These are phyloP conservation scores for Fusarium oxysporum DNA, from an alignment of 2,329 filamentous ascomycete genomes.

Conservation along the genomic window DNA sequence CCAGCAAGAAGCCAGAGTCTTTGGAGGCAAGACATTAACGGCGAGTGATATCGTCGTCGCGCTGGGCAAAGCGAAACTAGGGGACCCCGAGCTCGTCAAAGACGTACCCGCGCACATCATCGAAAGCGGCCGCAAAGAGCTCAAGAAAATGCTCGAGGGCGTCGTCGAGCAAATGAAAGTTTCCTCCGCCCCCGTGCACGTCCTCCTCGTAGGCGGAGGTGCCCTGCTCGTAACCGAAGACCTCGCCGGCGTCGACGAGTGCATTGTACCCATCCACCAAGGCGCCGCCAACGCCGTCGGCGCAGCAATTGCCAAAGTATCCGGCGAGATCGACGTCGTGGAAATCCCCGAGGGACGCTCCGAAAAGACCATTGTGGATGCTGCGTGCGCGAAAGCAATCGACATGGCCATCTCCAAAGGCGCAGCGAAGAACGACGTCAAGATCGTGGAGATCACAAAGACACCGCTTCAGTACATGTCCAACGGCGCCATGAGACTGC, in stretches of 20 bases:
- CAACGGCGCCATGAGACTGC: constrained; percentile 51
- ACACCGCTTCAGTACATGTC: constrained; percentile 53
- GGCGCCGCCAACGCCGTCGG: constrained; percentile 71
- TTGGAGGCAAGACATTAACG: constrained; percentile 65
- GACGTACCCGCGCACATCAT: constrained; percentile 40
- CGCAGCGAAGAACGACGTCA: constrained; percentile 49
- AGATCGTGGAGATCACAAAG: constrained; percentile 60
- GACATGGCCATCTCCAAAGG: constrained; percentile 49
- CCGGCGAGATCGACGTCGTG: constrained; percentile 65
- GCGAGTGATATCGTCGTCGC: constrained; percentile 64
- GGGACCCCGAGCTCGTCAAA: constrained; percentile 46
- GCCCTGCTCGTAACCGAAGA: constrained; percentile 62
- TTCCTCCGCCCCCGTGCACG: constrained; percentile 61
- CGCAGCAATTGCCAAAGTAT: constrained; percentile 67
- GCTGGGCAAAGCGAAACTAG: constrained; percentile 47
- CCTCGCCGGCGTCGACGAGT: constrained; percentile 62
- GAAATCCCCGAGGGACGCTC: constrained; percentile 56
- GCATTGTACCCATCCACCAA: constrained; percentile 63
- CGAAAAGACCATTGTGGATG: constrained; percentile 53
- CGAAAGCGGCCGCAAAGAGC: constrained; percentile 46
- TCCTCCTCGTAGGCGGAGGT: constrained; percentile 69
- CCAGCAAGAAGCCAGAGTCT: constrained; percentile 59
- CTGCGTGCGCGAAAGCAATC: constrained; percentile 52
- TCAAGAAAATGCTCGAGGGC: constrained; percentile 61
- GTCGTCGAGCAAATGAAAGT: constrained; percentile 69